Evolutionary conservation across 2,329 filamentous ascomycete species (phyloP).

Genomic region (Nothomitra cinnamomea): DNA sequence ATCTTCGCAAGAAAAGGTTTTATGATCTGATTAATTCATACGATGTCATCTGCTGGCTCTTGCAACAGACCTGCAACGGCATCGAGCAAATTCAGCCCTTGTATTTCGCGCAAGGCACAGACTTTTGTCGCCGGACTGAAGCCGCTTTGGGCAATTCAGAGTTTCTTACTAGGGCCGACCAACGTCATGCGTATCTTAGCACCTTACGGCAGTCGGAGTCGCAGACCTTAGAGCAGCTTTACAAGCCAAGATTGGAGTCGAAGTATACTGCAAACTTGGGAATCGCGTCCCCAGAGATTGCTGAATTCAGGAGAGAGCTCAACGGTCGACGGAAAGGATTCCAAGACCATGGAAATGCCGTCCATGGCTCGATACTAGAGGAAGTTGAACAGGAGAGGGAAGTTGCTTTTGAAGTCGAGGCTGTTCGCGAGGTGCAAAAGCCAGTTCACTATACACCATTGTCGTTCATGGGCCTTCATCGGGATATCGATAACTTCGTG

Average conservation of each 20-base stretch:
- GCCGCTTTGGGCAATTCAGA: constrained; percentile 27
- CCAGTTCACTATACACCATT: constrained; percentile 25
- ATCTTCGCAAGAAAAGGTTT: constrained; percentile 21
- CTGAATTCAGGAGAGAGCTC: constrained; percentile 20
- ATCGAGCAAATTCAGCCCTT: constrained; percentile 43
- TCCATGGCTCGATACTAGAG: constrained; percentile 34
- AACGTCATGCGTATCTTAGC: constrained; percentile 26
- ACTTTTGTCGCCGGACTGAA: constrained; percentile 41
- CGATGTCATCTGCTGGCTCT: constrained; percentile 42
- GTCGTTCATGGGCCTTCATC: constrained; percentile 29
- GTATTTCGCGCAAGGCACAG: constrained; percentile 40
- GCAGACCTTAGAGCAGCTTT: constrained; percentile 40
- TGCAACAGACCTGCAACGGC: constrained; percentile 43
- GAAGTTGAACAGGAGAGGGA: constrained; percentile 43
- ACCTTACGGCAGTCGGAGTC: constrained; percentile 35
- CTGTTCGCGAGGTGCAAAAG: constrained; percentile 36
- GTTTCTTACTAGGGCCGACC: constrained; percentile 21
- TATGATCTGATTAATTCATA: constrained; percentile 24
- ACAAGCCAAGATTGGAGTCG: constrained; percentile 24
- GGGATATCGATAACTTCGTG: constrained; percentile 29
- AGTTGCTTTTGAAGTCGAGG: constrained; percentile 40
- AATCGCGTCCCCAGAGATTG: constrained; percentile 16
- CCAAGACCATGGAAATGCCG: constrained; percentile 27
- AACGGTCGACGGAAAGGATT: constrained; percentile 19
- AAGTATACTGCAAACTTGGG: constrained; percentile 11